These are phyloP conservation scores for Neurospora africana DNA, from an alignment of 495 filamentous ascomycete species.

Conservation along the genomic window DNA sequence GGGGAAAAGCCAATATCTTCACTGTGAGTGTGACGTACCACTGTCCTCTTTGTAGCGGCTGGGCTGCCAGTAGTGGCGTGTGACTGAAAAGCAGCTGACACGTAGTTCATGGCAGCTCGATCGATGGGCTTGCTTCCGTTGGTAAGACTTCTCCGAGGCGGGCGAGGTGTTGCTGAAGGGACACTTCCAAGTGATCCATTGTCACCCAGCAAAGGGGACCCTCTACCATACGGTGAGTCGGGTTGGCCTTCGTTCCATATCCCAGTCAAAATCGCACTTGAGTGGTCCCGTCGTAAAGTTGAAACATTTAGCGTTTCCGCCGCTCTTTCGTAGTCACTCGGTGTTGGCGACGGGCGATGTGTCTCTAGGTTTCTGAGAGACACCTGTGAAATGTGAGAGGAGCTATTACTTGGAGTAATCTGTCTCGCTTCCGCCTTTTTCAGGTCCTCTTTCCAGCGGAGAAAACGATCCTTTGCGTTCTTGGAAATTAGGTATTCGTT, in stretches of 20 bases:
- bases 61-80: not conserved
- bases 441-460: constrained; percentile 68
- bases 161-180: constrained; percentile 2
- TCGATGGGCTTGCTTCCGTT: constrained; percentile 1
- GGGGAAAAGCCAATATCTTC: constrained; percentile 5
- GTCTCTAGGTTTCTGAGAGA: not conserved
- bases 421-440: constrained; percentile 36
- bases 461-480: constrained; percentile 61
- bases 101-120: constrained; percentile 4
- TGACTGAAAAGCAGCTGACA: constrained; percentile 11
- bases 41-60: constrained; percentile 6
- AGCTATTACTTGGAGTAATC: not conserved
- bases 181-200: constrained; percentile 3
- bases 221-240: constrained; percentile 30
- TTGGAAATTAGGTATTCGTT: constrained; percentile 67
- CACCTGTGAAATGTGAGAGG: constrained; percentile 2
- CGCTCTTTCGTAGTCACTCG: constrained; percentile 16
- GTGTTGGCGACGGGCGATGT: constrained; percentile 1
- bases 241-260: constrained; percentile 53
- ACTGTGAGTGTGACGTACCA: constrained; percentile 8
- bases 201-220: constrained; percentile 7
- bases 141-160: not conserved
- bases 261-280: constrained; percentile 40
- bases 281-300: constrained; percentile 31
- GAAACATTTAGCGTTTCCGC: constrained; percentile 1